Evolutionary conservation across 805 yeast species (phyloP).

Genomic region (Clavispora phyllophila): DNA sequence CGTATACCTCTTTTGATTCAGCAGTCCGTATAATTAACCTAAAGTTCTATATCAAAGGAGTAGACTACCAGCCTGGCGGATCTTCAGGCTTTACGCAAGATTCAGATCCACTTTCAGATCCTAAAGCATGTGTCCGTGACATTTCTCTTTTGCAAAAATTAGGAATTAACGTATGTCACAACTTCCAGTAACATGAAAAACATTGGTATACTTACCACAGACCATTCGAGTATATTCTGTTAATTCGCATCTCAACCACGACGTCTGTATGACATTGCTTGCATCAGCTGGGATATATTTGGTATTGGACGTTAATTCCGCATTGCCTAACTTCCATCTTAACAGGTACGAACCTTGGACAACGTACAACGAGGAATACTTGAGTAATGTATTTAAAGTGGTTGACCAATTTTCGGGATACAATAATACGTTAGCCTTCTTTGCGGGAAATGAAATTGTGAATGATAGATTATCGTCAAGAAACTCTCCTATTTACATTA

Average conservation of each 20-base stretch:
- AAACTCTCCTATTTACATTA: conserved; percentile 67
- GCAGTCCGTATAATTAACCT: conserved; percentile 9
- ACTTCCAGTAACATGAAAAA: neutral
- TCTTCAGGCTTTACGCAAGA: conserved; percentile 60
- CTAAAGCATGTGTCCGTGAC: conserved; percentile 73
- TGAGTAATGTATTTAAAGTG: conserved; percentile 71
- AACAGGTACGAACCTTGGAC: conserved; percentile 95
- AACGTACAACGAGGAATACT: conserved; percentile 64
- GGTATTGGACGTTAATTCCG: conserved; percentile 88
- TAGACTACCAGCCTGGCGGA: conserved; percentile 96
- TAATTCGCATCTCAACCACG: conserved; percentile 78
- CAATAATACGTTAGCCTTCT: conserved; percentile 85
- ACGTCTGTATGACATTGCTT: conserved; percentile 82
- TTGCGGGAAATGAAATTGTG: conserved; percentile 88
- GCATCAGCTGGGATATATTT: conserved; percentile 92
- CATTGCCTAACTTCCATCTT: conserved; percentile 68
- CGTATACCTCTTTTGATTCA: conserved; percentile 9
- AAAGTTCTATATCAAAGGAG: conserved; percentile 75
- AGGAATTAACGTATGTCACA: conserved; percentile 57
- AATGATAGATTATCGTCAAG: conserved; percentile 73
- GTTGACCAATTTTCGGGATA: conserved; percentile 78
- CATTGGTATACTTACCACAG: conserved; percentile 14
- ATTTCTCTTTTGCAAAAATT: conserved; percentile 73
- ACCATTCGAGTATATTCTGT: conserved; percentile 85
- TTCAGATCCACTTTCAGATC: conserved; percentile 74